A percentile compares a stretch with the other conserved stretches of the same genome.
Conservation (phyloP, 139 green algal species). For the Axilococcus clingmanii region DNA sequence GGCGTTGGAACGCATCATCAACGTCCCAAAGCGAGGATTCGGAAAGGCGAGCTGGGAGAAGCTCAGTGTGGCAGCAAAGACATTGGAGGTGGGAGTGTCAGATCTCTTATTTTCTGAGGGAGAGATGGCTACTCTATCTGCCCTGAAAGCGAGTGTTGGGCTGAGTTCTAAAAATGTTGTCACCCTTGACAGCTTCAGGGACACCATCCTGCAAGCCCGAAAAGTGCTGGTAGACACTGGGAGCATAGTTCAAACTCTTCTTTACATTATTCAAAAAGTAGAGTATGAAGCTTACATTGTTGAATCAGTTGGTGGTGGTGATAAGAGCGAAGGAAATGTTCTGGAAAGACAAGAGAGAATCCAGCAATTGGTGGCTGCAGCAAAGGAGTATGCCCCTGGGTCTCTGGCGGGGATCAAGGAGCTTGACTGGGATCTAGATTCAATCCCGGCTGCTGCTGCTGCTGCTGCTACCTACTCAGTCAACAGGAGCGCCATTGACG, state of each 20-base stretch:
- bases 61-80: background rate
- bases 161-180: slow-evolving; percentile 4
- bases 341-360: slow-evolving; percentile 4
- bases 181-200: slow-evolving; percentile 14
- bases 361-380: slow-evolving; percentile 7
- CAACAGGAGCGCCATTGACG: no score
- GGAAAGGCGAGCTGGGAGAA: slow-evolving; percentile 4
- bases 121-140: background rate
- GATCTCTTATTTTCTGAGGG: background rate
- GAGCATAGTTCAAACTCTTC: slow-evolving; percentile 6
- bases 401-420: background rate
- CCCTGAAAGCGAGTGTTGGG: slow-evolving; percentile 5
- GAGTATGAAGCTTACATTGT: slow-evolving; percentile 20
- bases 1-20: slow-evolving; percentile 44
- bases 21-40: slow-evolving; percentile 32
- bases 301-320: slow-evolving; percentile 8
- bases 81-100: background rate
- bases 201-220: slow-evolving; percentile 7
- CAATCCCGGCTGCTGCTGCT: no score
- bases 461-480: no score
- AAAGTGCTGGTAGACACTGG: background rate
- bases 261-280: slow-evolving; percentile 1
- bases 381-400: slow-evolving; percentile 1
- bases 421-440: no score
- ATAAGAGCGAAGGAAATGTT: slow-evolving; percentile 8